Conservation (phyloP, 225 moss, liverwort and hornwort genomes). For the Marchantia polymorpha region DNA sequence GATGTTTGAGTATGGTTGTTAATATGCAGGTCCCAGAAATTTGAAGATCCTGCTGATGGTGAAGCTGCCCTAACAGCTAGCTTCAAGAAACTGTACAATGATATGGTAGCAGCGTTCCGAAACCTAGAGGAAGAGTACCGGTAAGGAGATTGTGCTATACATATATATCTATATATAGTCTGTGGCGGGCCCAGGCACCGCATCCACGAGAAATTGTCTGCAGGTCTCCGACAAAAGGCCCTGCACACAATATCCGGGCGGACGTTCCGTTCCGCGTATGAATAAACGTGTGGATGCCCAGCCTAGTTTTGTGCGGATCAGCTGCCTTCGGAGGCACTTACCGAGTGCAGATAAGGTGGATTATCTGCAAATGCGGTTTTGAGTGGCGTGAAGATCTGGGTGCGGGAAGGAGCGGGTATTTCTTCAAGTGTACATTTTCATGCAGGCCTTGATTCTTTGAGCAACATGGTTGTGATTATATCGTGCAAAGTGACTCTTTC, state of each 20-base stretch:
- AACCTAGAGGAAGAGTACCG: constrained; percentile 93
- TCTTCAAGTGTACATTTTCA: constrained; percentile 23
- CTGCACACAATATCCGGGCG: constrained; percentile 9
- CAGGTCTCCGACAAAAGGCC: constrained; percentile 7
- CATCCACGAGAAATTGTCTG: constrained; percentile 10
- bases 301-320: constrained; percentile 22
- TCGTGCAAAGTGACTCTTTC: constrained; percentile 2
- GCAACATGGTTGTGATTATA: constrained; percentile 14
- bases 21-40: constrained; percentile 73
- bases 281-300: constrained; percentile 27
- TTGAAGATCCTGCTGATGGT: constrained; percentile 95
- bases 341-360: constrained; percentile 24
- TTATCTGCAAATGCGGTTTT: constrained; percentile 29
- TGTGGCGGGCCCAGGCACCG: constrained; percentile 15
- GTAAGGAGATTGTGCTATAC: constrained; percentile 30
- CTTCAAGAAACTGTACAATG: constrained; percentile 78
- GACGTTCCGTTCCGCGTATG: constrained; percentile 2
- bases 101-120: constrained; percentile 74
- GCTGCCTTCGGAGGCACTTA: constrained; percentile 13
- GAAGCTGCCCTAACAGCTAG: constrained; percentile 52
- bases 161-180: constrained; percentile 9
- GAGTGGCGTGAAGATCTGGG: constrained; percentile 16
- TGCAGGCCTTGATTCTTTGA: constrained; percentile 13
- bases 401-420: constrained; percentile 4
- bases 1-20: neutral